Percentiles rank a stretch among this genome's conserved stretches.
Evolutionary conservation across 305 asterid species (phyloP).

Genomic region (Galium porrigens): DNA sequence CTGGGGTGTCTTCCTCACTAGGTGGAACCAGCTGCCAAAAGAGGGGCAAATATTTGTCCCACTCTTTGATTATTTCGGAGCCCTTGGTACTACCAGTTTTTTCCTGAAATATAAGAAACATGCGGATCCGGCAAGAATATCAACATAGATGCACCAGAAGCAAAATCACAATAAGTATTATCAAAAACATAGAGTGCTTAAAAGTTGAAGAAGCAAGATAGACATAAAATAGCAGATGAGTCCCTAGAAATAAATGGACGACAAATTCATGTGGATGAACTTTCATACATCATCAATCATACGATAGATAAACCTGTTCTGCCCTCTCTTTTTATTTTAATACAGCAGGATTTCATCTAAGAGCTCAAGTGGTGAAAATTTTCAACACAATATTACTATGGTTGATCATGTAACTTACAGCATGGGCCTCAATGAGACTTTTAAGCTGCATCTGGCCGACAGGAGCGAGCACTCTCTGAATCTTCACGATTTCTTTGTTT

Average conservation of each 20-base stretch:
- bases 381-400: neutral
- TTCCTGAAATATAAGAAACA: slow-evolving; percentile 31
- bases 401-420: slow-evolving; percentile 38
- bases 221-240: neutral
- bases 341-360: neutral
- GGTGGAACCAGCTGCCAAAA: slow-evolving; percentile 98
- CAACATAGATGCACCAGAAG: neutral
- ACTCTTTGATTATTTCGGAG: slow-evolving; percentile 46
- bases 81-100: slow-evolving; percentile 87
- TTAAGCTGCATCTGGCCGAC: slow-evolving; percentile 94
- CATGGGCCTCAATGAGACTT: slow-evolving; percentile 82
- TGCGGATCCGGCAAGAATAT: slow-evolving; percentile 1
- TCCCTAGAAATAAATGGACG: neutral
- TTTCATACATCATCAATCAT: neutral
- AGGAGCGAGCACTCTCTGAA: slow-evolving; percentile 85
- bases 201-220: neutral
- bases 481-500: slow-evolving; percentile 95
- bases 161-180: neutral
- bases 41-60: slow-evolving; percentile 78
- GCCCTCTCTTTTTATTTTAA: neutral
- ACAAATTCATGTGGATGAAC: neutral
- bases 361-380: neutral
- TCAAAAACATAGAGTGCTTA: neutral
- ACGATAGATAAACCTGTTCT: neutral
- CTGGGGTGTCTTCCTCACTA: slow-evolving; percentile 98